phyloP scores from a whole-genome alignment of 2,329 filamentous ascomycete genomes.

The Fonsecaea erecta region DNA sequence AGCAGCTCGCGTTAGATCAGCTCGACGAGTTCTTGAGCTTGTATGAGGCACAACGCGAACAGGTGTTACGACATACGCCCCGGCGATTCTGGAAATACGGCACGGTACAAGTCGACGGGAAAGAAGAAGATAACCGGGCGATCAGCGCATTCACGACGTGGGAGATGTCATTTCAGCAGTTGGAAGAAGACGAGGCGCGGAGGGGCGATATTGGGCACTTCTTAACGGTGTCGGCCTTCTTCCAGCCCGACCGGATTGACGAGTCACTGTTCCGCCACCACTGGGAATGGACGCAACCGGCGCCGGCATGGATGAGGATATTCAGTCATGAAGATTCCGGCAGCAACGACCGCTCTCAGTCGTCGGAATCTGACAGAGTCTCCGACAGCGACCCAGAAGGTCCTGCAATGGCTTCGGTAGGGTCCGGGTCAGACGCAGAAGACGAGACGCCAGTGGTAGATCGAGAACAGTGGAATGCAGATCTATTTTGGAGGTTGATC shows the following conservation, averaged over 20 bases:
- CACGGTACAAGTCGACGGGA: neutral
- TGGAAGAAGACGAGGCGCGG: conserved; percentile 33
- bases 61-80: neutral
- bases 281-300: neutral
- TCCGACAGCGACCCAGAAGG: neutral
- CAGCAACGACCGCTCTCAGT: neutral
- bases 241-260: neutral
- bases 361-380: neutral
- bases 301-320: neutral
- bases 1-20: neutral
- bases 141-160: conserved; percentile 3
- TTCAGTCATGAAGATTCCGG: neutral
- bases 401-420: neutral
- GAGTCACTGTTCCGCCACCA: neutral
- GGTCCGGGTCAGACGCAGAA: too few species aligned
- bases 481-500: neutral
- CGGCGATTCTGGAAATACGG: neutral
- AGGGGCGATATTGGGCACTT: conserved; percentile 39
- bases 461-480: too few species aligned
- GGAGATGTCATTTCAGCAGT: conserved; percentile 28
- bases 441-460: too few species aligned
- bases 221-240: neutral
- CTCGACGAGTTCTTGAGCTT: neutral
- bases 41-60: neutral
- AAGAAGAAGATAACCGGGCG: neutral